Percentiles rank a stretch among this genome's conserved stretches.
Evolutionary conservation across 2,329 filamentous ascomycete species (phyloP).

Genomic region (Fusarium udum): DNA sequence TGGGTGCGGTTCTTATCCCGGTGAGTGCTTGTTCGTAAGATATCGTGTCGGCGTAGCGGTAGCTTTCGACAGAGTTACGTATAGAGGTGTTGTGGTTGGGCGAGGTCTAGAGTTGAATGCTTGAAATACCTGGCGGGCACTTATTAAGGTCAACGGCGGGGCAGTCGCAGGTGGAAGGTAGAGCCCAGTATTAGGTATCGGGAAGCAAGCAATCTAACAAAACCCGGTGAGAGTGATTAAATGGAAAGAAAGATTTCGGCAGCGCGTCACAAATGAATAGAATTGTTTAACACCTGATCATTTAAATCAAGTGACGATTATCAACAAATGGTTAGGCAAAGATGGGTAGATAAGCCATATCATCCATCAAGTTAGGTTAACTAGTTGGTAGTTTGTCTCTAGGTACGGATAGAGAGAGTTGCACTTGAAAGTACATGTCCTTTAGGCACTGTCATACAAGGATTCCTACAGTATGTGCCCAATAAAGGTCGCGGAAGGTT

Average conservation of each 20-base stretch:
- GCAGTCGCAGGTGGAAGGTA: conserved; percentile 10
- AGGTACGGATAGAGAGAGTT: background rate
- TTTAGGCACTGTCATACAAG: conserved; percentile 1
- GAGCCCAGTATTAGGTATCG: background rate
- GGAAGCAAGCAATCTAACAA: conserved; percentile 1
- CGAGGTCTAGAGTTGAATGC: conserved; percentile 18
- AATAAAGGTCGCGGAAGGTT: conserved; percentile 37
- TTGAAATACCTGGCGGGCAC: conserved; percentile 26
- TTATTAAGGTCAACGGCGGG: conserved; percentile 22
- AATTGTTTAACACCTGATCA: background rate
- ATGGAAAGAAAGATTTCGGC: background rate
- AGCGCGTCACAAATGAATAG: background rate
- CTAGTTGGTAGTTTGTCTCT: background rate
- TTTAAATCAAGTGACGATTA: conserved; percentile 4
- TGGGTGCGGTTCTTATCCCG: background rate
- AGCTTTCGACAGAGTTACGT: background rate
- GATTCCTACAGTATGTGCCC: conserved; percentile 21
- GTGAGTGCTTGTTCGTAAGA: background rate
- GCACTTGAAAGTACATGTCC: background rate
- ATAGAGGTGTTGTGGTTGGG: conserved; percentile 14
- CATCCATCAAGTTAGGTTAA: background rate
- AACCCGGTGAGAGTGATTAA: background rate
- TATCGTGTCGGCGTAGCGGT: conserved; percentile 1
- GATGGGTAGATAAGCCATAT: background rate
- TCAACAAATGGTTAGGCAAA: background rate